phyloP scores from a whole-genome alignment of 208 protist genomes.

The Crithidia expoeki region DNA sequence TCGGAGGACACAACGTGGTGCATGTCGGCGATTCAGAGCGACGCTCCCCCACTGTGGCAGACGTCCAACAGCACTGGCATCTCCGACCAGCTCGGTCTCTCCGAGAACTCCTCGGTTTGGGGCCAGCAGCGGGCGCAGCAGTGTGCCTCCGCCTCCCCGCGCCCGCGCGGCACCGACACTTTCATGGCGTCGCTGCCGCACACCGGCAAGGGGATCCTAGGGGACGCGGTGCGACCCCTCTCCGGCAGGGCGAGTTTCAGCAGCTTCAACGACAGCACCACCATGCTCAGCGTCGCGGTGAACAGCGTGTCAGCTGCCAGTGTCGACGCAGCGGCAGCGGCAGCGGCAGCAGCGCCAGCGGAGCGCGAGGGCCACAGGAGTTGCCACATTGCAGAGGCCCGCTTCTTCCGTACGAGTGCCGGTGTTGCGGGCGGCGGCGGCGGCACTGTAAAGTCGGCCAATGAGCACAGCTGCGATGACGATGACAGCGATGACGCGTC shows the following conservation, averaged over 20 bases:
- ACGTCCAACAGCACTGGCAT: constrained; percentile 10
- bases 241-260: constrained; percentile 4
- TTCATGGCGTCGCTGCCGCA: background rate
- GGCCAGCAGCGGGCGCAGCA: constrained; percentile 8
- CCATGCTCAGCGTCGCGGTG: background rate
- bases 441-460: background rate
- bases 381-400: background rate
- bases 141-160: constrained; percentile 3
- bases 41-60: constrained; percentile 22
- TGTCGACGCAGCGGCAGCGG: background rate
- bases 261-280: constrained; percentile 14
- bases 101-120: constrained; percentile 16
- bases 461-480: background rate
- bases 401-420: background rate
- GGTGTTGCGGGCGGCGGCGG: background rate
- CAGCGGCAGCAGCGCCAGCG: background rate
- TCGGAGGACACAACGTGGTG: constrained; percentile 17
- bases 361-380: background rate
- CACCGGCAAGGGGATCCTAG: constrained; percentile 7
- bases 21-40: constrained; percentile 11
- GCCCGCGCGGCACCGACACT: constrained; percentile 3
- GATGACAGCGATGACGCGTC: constrained; percentile 5
- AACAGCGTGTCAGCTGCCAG: constrained; percentile 4
- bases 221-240: constrained; percentile 2
- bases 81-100: constrained; percentile 21